Percentiles rank a stretch among this genome's conserved stretches.
Evolutionary conservation across 2,329 filamentous ascomycete species (phyloP).

Genomic region (Pseudonectria foliicola): DNA sequence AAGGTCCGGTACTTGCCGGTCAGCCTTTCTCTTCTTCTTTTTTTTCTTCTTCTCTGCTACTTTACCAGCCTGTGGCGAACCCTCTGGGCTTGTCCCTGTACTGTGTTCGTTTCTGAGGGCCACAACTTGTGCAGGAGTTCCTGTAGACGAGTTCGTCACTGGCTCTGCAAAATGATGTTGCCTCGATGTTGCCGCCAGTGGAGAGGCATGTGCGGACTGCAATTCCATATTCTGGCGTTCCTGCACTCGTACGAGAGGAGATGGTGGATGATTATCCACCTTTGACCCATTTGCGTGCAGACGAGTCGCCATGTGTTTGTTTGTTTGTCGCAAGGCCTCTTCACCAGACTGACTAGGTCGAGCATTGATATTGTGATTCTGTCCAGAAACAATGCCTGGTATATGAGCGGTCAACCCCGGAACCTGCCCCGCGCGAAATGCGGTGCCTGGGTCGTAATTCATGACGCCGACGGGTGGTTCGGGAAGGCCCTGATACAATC

Average conservation of each 20-base stretch:
- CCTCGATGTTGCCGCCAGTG: slow-evolving; percentile 42
- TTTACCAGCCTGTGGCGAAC: slow-evolving; percentile 48
- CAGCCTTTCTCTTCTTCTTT: slow-evolving; percentile 48
- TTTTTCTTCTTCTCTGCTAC: slow-evolving; percentile 43
- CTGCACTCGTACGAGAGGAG: slow-evolving; percentile 64
- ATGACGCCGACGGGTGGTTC: slow-evolving; percentile 4
- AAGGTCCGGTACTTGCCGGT: slow-evolving; percentile 39
- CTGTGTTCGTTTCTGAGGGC: slow-evolving; percentile 45
- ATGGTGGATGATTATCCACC: slow-evolving; percentile 33
- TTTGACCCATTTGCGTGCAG: slow-evolving; percentile 17
- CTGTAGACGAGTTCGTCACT: slow-evolving; percentile 15
- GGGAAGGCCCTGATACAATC: slow-evolving; percentile 6
- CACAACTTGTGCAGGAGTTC: slow-evolving; percentile 46
- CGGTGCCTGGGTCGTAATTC: slow-evolving; percentile 8
- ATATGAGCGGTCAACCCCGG: slow-evolving; percentile 27
- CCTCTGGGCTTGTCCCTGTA: slow-evolving; percentile 50
- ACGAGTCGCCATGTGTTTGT: slow-evolving; percentile 8
- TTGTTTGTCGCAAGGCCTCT: slow-evolving; percentile 22
- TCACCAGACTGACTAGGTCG: slow-evolving; percentile 37
- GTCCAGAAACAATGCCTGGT: slow-evolving; percentile 8
- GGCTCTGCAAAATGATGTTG: slow-evolving; percentile 9
- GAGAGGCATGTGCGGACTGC: slow-evolving; percentile 64
- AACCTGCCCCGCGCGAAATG: slow-evolving; percentile 14
- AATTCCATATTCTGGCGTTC: slow-evolving; percentile 68
- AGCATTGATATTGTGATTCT: slow-evolving; percentile 27